Evolutionary conservation across 1,284 basidiomycete species (phyloP).

Genomic region (Macrocystidia cucumis): DNA sequence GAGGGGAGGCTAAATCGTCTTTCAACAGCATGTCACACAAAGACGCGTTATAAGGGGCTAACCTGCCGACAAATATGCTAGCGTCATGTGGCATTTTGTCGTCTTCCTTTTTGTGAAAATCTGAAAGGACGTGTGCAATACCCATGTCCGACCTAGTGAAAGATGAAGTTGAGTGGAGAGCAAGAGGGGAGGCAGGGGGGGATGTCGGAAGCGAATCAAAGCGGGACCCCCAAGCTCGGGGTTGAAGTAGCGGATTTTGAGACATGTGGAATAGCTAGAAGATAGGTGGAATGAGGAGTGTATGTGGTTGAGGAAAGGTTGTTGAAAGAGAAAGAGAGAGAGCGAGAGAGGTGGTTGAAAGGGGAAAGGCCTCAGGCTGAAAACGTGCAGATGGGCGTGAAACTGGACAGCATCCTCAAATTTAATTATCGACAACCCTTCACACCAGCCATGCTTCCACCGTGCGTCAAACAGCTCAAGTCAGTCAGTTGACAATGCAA

Average conservation of each 20-base stretch:
- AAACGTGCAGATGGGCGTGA: background rate
- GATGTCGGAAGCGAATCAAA: slow-evolving; percentile 44
- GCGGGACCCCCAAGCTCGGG: slow-evolving; percentile 61
- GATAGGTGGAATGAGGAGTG: slow-evolving; percentile 17
- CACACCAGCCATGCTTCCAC: no score
- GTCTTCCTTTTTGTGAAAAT: slow-evolving; percentile 21
- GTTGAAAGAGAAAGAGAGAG: slow-evolving; percentile 10
- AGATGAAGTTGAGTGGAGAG: slow-evolving; percentile 9
- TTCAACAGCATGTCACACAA: slow-evolving; percentile 2
- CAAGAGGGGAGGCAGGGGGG: slow-evolving; percentile 26
- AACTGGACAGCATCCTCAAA: background rate
- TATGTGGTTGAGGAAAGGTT: slow-evolving; percentile 13
- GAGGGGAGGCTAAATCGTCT: slow-evolving; percentile 49
- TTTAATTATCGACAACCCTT: background rate
- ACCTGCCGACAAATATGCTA: slow-evolving; percentile 79
- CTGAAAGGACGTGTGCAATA: slow-evolving; percentile 5
- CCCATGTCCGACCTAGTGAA: background rate
- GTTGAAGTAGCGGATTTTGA: slow-evolving; percentile 23
- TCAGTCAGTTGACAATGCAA: no score
- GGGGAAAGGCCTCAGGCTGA: background rate
- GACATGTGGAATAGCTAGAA: slow-evolving; percentile 26
- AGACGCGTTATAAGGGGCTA: slow-evolving; percentile 9
- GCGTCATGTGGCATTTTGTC: slow-evolving; percentile 60
- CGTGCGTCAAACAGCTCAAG: no score
- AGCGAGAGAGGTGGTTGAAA: slow-evolving; percentile 6